Conservation (phyloP, 108 stramenopile genomes). For the Chaetoceros muelleri region DNA sequence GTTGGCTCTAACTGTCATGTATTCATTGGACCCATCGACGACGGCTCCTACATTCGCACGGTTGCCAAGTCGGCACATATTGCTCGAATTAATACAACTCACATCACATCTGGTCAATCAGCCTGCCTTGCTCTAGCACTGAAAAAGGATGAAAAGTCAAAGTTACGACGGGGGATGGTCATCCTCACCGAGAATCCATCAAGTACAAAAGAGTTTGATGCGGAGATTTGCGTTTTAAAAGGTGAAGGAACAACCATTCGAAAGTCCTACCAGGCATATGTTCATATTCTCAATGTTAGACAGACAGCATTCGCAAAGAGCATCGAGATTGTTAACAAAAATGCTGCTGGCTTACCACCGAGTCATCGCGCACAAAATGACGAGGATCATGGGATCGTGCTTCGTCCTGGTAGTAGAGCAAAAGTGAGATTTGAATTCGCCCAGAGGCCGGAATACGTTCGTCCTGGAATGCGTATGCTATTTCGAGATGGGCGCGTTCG, state of each 20-base stretch:
- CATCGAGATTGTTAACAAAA: slow-evolving; percentile 70
- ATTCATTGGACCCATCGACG: slow-evolving; percentile 76
- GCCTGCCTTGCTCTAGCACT: slow-evolving; percentile 70
- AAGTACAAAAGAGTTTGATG: slow-evolving; percentile 73
- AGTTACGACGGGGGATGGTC: slow-evolving; percentile 78
- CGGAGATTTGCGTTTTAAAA: slow-evolving; percentile 83
- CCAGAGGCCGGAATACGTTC: slow-evolving; percentile 74
- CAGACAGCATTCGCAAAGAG: slow-evolving; percentile 70
- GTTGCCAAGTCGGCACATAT: slow-evolving; percentile 81
- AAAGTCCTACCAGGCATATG: slow-evolving; percentile 70
- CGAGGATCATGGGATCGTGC: slow-evolving; percentile 42
- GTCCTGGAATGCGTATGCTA: slow-evolving; percentile 80
- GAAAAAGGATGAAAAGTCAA: slow-evolving; percentile 64
- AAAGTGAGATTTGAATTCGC: slow-evolving; percentile 80
- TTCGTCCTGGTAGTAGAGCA: slow-evolving; percentile 70
- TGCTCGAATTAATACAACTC: slow-evolving; percentile 63
- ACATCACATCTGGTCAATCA: slow-evolving; percentile 71
- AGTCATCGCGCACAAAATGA: slow-evolving; percentile 7
- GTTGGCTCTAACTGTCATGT: slow-evolving; percentile 60
- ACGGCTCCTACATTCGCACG: slow-evolving; percentile 72
- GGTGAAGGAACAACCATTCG: slow-evolving; percentile 81
- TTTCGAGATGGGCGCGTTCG: slow-evolving; percentile 80
- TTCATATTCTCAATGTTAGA: slow-evolving; percentile 77
- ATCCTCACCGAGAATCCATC: slow-evolving; percentile 56
- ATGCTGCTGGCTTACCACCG: slow-evolving; percentile 15